A percentile compares a stretch with the other conserved stretches of the same genome.
These are phyloP conservation scores for Phylloporus scabripes DNA, from an alignment of 768 basidiomycete genomes.

Conservation along the genomic window DNA sequence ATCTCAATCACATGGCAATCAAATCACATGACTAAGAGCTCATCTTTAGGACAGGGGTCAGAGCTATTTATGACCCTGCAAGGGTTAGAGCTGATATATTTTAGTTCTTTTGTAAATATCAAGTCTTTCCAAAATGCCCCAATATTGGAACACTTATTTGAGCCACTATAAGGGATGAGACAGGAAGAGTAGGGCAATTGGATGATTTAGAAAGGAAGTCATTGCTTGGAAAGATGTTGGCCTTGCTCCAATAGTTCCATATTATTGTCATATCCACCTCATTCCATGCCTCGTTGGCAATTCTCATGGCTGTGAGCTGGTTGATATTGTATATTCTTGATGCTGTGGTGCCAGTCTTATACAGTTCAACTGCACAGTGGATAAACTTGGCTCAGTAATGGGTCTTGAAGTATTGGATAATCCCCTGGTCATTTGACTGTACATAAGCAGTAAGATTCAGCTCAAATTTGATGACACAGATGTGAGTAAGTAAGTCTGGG, in stretches of 20 bases:
- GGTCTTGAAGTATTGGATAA: slow-evolving; percentile 28
- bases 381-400: slow-evolving; percentile 25
- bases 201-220: no score
- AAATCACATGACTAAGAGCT: no score
- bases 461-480: slow-evolving; percentile 14
- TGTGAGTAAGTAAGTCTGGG: slow-evolving; percentile 24
- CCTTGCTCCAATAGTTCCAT: slow-evolving; percentile 1
- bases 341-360: not conserved
- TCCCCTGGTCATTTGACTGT: slow-evolving; percentile 34
- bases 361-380: not conserved
- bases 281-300: slow-evolving; percentile 1
- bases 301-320: slow-evolving; percentile 2
- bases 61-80: no score
- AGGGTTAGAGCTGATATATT: no score
- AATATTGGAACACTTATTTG: no score
- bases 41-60: no score
- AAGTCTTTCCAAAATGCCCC: no score
- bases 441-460: slow-evolving; percentile 35
- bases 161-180: slow-evolving; percentile 2
- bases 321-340: not conserved
- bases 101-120: no score
- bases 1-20: no score
- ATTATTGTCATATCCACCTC: slow-evolving; percentile 3
- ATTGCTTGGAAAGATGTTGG: not conserved
- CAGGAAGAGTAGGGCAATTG: not conserved